These are phyloP conservation scores for Colletotrichum acutatum DNA, from an alignment of 2,329 filamentous ascomycete species.

Conservation along the genomic window DNA sequence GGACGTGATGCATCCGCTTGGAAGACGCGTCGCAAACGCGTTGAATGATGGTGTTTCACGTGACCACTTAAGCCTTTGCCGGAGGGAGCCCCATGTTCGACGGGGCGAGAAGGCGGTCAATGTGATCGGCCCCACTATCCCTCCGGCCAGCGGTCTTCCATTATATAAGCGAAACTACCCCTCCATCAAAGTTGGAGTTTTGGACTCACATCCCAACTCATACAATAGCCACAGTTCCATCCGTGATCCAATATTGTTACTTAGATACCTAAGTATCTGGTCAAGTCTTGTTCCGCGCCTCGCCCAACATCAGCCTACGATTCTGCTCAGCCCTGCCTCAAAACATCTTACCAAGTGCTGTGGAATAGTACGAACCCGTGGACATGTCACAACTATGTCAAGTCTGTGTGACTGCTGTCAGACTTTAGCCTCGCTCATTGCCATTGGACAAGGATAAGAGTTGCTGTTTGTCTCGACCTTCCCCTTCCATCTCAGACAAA, in stretches of 20 bases:
- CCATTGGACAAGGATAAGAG: not conserved
- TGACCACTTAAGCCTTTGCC: conserved; percentile 23
- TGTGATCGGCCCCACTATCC: too few relatives aligned
- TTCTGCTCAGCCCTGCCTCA: not conserved
- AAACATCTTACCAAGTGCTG: not conserved
- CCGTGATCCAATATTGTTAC: too few relatives aligned
- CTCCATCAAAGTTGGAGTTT: too few relatives aligned
- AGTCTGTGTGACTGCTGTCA: not conserved
- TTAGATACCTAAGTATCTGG: too few relatives aligned
- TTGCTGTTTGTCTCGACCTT: not conserved
- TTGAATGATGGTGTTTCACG: not conserved
- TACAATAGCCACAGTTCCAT: too few relatives aligned
- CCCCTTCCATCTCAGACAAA: not conserved
- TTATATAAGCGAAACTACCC: not conserved
- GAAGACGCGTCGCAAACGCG: conserved; percentile 34
- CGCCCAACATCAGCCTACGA: not conserved
- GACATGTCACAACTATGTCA: not conserved
- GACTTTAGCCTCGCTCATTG: not conserved
- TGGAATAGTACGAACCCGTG: not conserved
- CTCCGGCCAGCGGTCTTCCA: not conserved
- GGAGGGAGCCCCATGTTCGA: not conserved
- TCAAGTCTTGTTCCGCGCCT: not conserved
- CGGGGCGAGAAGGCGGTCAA: too few relatives aligned
- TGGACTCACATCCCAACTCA: too few relatives aligned
- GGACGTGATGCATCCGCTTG: not conserved